These are phyloP conservation scores for Colletotrichum noveboracense DNA, from an alignment of 2,329 filamentous ascomycete species.

Conservation along the genomic window DNA sequence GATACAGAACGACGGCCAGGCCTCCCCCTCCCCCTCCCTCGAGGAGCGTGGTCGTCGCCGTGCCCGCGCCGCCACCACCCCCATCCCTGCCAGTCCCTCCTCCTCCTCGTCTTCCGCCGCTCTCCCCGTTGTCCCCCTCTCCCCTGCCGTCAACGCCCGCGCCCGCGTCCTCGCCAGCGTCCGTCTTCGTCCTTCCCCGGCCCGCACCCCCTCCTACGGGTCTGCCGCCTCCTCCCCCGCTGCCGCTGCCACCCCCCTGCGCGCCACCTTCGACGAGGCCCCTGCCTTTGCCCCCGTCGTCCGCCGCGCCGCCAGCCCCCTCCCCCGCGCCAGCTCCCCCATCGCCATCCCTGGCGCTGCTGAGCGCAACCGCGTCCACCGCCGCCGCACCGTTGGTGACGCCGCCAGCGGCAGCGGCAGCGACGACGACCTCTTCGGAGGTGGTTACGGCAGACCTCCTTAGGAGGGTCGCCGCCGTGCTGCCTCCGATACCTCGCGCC, in stretches of 20 bases:
- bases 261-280: neutral
- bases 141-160: neutral
- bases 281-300: neutral
- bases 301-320: neutral
- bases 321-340: neutral
- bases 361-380: neutral
- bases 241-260: neutral
- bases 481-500: constrained; percentile 7
- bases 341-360: neutral
- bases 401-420: neutral
- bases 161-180: neutral
- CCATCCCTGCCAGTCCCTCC: neutral
- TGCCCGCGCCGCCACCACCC: neutral
- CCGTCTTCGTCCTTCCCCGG: neutral
- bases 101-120: neutral
- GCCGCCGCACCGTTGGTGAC: neutral
- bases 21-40: neutral
- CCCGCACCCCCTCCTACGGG: neutral
- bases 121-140: neutral
- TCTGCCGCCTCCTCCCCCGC: neutral
- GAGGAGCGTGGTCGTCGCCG: constrained; percentile 1
- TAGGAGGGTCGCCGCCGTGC: constrained; percentile 12
- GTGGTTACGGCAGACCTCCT: neutral
- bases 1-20: neutral
- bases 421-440: neutral